Evolutionary conservation across 129 eudicot species (phyloP), one percentile per base, ranked within the genome.

Genomic region (Arctium lappa): DNA sequence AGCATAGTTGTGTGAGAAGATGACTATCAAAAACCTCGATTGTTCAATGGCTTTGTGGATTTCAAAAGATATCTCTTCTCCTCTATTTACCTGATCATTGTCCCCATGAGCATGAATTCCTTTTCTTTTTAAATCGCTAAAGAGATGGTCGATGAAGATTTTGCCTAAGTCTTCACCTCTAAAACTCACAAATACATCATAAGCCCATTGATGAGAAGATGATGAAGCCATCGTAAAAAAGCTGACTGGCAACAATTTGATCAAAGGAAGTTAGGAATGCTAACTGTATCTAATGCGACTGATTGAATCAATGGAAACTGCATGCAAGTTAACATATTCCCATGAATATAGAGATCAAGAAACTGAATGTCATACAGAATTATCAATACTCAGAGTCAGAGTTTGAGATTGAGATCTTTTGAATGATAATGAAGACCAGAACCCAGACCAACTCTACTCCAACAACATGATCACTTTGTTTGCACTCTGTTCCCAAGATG

Each of bases 1-100:
- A 63, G 86, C 90, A 68, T 84, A 87, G 73, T 84, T 81, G 36
- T 74, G 76, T 46, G 90, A 88, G 69, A 88, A 88, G 7, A 88
- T 78, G 32, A 88, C 75, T 69, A 88, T 68, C 9, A 84, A 53
- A 27, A 78, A 36, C 84, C 84, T 78, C 6, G 90, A 85, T 15
- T 78, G 78, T 46, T 74, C 77, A 73, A 88, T 74, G 76, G 88
- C 86, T 39, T 74, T 75, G 66, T 74, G 79, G 15, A 70, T 40
- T 78, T 88, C 84, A 11, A 11, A 73, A 73, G 56, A 81, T 39
- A 73, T 32, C 53, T 69, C 76, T 50, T 84, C 83, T 66, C 72
- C 86, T 37, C 79, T 73, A 65, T 32, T 80, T 39, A 80, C 40
- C 73, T 80, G 83, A 69, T 79, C 40, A 37, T 87, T 80, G 38